Evolutionary conservation across 139 green algal species (phyloP).

Genomic region (Picochlorum sp.): DNA sequence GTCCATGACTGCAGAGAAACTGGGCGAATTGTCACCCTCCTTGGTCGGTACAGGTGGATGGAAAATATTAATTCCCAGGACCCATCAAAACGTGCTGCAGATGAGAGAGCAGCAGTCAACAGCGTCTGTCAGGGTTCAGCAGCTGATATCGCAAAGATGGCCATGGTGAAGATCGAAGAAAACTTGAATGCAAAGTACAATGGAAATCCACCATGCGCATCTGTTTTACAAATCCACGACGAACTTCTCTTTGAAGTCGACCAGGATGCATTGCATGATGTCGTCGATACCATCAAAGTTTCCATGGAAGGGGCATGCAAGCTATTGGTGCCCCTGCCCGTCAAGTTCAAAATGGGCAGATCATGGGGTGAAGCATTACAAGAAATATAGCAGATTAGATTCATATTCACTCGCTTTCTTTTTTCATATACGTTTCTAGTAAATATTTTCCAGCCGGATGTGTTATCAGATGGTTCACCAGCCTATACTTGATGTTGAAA

Average conservation of each 20-base stretch:
- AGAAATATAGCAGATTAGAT: not conserved
- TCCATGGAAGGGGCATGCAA: conserved; percentile 48
- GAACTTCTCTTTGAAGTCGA: conserved; percentile 78
- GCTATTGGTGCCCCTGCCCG: conserved; percentile 53
- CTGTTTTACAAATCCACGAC: conserved; percentile 68
- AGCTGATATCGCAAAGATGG: conserved; percentile 68
- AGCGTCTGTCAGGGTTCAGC: conserved; percentile 57
- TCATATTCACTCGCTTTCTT: no score
- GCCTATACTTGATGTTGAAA: conserved; percentile 59
- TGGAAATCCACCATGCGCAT: not conserved
- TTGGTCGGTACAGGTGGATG: conserved; percentile 44
- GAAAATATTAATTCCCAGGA: conserved; percentile 33
- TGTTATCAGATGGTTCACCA: conserved; percentile 73
- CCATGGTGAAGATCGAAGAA: conserved; percentile 38
- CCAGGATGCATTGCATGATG: conserved; percentile 15
- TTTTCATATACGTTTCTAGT: conserved; percentile 31
- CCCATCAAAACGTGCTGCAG: conserved; percentile 7
- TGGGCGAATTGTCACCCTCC: conserved; percentile 46
- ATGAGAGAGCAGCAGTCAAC: conserved; percentile 66
- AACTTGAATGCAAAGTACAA: not conserved
- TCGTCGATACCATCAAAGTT: conserved; percentile 30
- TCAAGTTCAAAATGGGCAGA: conserved; percentile 53
- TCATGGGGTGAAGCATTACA: conserved; percentile 50
- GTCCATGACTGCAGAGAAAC: conserved; percentile 29
- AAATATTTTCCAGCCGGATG: conserved; percentile 62